phyloP scores from a whole-genome alignment of 306 rosid genomes.

The Luffa aegyptiaca region DNA sequence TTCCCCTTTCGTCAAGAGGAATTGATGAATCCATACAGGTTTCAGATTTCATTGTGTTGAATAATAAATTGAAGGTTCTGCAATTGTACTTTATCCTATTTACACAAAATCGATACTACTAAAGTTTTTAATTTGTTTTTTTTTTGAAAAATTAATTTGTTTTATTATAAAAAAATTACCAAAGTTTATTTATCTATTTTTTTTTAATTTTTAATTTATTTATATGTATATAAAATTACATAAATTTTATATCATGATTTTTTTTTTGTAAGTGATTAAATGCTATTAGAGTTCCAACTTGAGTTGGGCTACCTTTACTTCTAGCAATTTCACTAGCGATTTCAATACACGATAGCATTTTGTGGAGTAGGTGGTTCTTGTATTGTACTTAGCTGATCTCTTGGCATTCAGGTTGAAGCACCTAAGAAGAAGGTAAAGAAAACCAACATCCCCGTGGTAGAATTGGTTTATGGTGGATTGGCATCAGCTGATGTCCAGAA shows the following conservation, averaged over 20 bases:
- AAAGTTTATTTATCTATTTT: neutral
- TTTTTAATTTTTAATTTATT: neutral
- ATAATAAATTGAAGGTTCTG: neutral
- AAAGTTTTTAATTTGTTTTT: neutral
- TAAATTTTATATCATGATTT: neutral
- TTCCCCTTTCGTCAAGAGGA: neutral
- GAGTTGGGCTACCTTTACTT: neutral
- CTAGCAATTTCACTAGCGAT: neutral
- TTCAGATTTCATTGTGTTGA: neutral
- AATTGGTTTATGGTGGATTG: conserved; percentile 77
- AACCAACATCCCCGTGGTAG: conserved; percentile 48
- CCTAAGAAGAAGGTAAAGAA: conserved; percentile 84
- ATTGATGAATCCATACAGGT: neutral
- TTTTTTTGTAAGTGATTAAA: neutral
- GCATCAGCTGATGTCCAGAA: conserved; percentile 49
- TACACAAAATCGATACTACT: neutral
- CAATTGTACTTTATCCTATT: neutral
- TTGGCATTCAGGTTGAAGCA: conserved; percentile 40
- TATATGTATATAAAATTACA: neutral
- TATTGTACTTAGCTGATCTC: neutral
- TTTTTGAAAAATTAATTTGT: neutral
- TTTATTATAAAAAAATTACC: neutral
- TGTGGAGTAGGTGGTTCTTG: neutral
- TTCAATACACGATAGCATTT: neutral
- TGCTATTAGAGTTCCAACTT: neutral